Evolutionary conservation across 176 grass and related monocot genomes (phyloP).

Genomic region (bread wheat (Triticum aestivum)): DNA sequence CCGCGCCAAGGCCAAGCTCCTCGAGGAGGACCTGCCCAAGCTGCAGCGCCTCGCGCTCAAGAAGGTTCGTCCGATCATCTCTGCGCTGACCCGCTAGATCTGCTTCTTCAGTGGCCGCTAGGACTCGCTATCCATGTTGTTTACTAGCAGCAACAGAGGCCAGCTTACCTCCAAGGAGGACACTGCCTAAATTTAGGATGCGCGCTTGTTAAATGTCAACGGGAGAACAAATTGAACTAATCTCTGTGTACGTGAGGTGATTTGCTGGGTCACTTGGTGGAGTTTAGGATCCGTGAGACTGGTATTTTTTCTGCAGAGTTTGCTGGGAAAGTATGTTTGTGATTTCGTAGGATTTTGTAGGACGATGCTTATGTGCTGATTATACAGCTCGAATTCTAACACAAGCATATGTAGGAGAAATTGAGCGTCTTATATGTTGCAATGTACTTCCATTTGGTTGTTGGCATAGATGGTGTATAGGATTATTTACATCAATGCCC

Average conservation of each 20-base stretch:
- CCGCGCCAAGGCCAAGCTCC: conserved; percentile 72
- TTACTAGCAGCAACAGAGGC: neutral
- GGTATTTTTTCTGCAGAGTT: neutral
- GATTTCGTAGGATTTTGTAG: neutral
- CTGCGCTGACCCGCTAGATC: conserved; percentile 23
- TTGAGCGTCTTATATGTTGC: neutral
- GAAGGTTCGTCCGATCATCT: conserved; percentile 43
- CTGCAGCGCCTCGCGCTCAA: conserved; percentile 87
- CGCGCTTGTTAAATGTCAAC: neutral
- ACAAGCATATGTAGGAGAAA: neutral
- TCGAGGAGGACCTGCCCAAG: conserved; percentile 90
- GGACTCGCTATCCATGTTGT: neutral
- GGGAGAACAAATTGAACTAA: neutral
- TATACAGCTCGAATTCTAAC: neutral
- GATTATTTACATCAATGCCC: neutral
- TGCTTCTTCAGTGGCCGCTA: neutral
- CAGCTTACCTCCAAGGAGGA: neutral
- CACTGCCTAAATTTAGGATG: conserved; percentile 35
- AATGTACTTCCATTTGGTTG: neutral
- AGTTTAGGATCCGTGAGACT: neutral
- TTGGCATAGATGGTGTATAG: neutral
- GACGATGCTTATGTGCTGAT: neutral
- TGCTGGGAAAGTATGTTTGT: neutral
- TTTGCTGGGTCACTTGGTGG: neutral
- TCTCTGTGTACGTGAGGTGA: neutral